Evolutionary conservation across 225 moss, liverwort and hornwort genomes (phyloP).

Genomic region (Ulota crispa): DNA sequence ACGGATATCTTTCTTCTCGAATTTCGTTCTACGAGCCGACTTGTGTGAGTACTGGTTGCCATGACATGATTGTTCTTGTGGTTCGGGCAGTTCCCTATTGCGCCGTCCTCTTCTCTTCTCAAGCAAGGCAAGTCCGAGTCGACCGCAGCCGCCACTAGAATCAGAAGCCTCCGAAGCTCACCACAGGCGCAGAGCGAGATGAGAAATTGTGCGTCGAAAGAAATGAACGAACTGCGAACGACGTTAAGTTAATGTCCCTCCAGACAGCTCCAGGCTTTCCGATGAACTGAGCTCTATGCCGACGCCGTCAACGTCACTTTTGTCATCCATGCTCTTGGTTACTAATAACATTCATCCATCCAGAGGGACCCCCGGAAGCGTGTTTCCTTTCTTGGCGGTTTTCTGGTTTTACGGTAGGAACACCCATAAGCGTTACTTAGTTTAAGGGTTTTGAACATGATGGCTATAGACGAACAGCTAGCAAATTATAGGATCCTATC

Average conservation of each 20-base stretch:
- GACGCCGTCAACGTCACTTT: not conserved
- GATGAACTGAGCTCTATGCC: not conserved
- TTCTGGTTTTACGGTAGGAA: too few relatives aligned
- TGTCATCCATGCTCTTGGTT: not conserved
- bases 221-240: rapidly evolving
- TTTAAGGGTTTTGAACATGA: too few relatives aligned
- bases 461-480: too few relatives aligned
- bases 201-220: not conserved
- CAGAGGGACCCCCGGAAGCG: rapidly evolving
- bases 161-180: not conserved
- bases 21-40: constrained; percentile 82
- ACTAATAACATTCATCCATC: not conserved
- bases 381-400: too few relatives aligned
- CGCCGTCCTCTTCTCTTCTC: not conserved
- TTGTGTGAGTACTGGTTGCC: constrained; percentile 97
- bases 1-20: constrained; percentile 94
- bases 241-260: not conserved
- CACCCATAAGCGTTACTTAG: too few relatives aligned
- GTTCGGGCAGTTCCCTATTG: constrained; percentile 88
- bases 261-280: not conserved
- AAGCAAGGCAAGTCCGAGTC: not conserved
- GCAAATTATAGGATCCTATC: too few relatives aligned
- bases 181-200: not conserved
- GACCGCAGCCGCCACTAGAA: not conserved
- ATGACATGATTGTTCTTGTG: constrained; percentile 92